Evolutionary conservation across 257 asterid genomes (phyloP).

Genomic region (Mitragyna speciosa): DNA sequence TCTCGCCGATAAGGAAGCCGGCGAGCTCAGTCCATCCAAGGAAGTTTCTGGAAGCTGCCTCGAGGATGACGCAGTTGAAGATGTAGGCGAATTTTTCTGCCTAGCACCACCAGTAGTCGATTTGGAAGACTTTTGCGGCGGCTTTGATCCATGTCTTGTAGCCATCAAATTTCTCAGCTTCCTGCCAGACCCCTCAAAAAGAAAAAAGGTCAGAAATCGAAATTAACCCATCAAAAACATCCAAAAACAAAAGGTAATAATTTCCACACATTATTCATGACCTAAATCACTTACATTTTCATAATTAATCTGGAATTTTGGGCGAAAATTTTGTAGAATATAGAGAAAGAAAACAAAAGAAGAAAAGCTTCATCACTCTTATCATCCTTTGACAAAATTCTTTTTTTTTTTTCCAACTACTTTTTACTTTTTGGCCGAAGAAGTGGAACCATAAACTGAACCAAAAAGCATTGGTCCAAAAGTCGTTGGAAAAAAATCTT

Average conservation of each 20-base stretch:
- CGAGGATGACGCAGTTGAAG: constrained; percentile 86
- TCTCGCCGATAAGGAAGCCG: constrained; percentile 81
- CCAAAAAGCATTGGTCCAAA: neutral
- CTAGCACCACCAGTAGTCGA: constrained; percentile 23
- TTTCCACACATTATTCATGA: neutral
- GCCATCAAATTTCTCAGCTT: constrained; percentile 43
- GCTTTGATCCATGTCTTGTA: constrained; percentile 53
- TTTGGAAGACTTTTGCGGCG: constrained; percentile 40
- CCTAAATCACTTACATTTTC: constrained; percentile 10
- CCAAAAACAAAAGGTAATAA: neutral
- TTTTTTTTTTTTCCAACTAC: neutral
- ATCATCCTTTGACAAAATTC: neutral
- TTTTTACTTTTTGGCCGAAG: neutral
- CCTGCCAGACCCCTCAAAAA: neutral
- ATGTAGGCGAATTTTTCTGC: constrained; percentile 55
- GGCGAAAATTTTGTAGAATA: neutral
- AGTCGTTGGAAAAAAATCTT: neutral
- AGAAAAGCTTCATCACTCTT: neutral
- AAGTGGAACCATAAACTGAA: neutral
- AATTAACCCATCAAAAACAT: neutral
- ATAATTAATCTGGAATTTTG: neutral
- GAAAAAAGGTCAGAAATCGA: neutral
- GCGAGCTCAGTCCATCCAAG: constrained; percentile 66
- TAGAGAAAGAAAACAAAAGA: neutral
- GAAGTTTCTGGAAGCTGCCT: constrained; percentile 70